These are phyloP conservation scores for Penicillium olsonii DNA, from an alignment of 2,329 filamentous ascomycete species.

Conservation along the genomic window DNA sequence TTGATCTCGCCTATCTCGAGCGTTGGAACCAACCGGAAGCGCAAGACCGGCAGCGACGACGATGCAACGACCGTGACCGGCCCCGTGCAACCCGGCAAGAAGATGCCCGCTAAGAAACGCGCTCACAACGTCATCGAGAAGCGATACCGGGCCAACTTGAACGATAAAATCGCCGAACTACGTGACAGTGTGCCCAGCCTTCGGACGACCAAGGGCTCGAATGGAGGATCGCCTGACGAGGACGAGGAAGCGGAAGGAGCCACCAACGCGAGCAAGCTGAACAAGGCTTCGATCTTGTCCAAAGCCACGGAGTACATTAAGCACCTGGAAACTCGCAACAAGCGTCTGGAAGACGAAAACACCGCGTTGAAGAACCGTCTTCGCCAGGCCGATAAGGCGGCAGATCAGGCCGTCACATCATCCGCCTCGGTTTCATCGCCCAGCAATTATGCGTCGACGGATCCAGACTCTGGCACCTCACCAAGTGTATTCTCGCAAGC, in stretches of 20 bases:
- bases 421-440: conserved; percentile 43
- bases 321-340: conserved; percentile 89
- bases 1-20: conserved; percentile 30
- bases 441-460: conserved; percentile 40
- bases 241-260: conserved; percentile 79
- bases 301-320: conserved; percentile 97
- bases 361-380: conserved; percentile 74
- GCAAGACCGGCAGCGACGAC: conserved; percentile 67
- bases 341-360: conserved; percentile 79
- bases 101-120: conserved; percentile 78
- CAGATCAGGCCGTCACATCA: conserved; percentile 43
- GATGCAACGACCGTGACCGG: conserved; percentile 34
- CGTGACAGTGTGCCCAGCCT: conserved; percentile 90
- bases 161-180: conserved; percentile 93
- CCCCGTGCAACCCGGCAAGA: conserved; percentile 41
- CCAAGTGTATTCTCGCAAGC: conserved; percentile 44
- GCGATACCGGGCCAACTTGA: conserved; percentile 91
- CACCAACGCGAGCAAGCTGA: conserved; percentile 87
- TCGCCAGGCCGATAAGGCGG: conserved; percentile 71
- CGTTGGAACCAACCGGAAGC: conserved; percentile 56
- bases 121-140: conserved; percentile 99
- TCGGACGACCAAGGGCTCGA: conserved; percentile 68
- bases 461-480: conserved; percentile 38
- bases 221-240: conserved; percentile 54
- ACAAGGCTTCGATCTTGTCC: conserved; percentile 94